phyloP scores from a whole-genome alignment of 805 yeast genomes.

The Debaryomyces prosopidis region DNA sequence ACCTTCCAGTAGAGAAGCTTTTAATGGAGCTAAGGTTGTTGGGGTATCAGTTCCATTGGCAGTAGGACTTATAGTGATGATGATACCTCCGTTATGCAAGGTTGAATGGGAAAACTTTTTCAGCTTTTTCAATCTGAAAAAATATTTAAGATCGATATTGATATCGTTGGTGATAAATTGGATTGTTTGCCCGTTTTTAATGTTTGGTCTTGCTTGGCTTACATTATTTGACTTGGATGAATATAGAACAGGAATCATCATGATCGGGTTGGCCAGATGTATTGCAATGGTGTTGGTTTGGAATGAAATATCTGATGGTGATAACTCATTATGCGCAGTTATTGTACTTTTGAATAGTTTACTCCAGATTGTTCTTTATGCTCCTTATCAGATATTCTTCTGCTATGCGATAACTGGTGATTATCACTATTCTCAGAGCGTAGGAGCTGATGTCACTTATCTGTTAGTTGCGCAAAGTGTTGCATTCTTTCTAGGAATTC shows the following conservation, averaged over 20 bases:
- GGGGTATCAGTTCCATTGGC: constrained; percentile 48
- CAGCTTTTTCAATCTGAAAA: constrained; percentile 9
- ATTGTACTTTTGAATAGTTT: constrained; percentile 53
- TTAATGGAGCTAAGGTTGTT: constrained; percentile 33
- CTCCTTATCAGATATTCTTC: constrained; percentile 51
- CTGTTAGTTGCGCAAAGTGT: constrained; percentile 48
- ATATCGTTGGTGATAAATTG: constrained; percentile 51
- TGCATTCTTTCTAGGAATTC: constrained; percentile 55
- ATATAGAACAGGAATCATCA: constrained; percentile 54
- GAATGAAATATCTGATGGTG: constrained; percentile 58
- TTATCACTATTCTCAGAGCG: constrained; percentile 11
- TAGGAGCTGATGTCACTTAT: constrained; percentile 24
- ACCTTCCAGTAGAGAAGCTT: constrained; percentile 35
- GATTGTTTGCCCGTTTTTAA: constrained; percentile 56
- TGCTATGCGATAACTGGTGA: constrained; percentile 42
- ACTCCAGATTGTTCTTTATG: constrained; percentile 52
- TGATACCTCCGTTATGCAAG: constrained; percentile 57
- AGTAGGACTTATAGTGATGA: constrained; percentile 54
- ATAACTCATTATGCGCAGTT: constrained; percentile 49
- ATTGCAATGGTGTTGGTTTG: constrained; percentile 64
- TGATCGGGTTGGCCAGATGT: constrained; percentile 61
- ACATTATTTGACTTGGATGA: constrained; percentile 48
- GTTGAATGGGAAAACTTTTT: constrained; percentile 50
- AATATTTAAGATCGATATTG: constrained; percentile 25
- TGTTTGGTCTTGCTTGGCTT: constrained; percentile 59